Base-by-base conservation (phyloP, 306 rosid species). In the Pyrus pyrifolia region DNA sequence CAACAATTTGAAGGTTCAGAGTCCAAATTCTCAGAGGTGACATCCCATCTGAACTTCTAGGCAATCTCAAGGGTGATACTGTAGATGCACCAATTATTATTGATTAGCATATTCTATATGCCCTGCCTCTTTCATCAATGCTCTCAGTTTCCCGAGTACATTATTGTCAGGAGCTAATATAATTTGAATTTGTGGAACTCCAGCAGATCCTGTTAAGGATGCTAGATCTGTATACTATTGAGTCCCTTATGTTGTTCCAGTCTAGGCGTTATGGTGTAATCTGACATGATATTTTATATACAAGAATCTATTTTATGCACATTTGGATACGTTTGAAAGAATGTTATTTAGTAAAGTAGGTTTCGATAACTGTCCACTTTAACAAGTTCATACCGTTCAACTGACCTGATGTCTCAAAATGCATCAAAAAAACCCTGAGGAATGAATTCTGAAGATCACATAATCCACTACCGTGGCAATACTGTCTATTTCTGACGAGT, bases 21-120 rank as follows among this genome's bases (percentile, higher is more conserved):
- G 89, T 87, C 80, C 97, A 87, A 73, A 87, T 91, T 77, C 93
- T 91, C 73, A 81, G 88, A 84, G 92, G 97, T 11, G 90, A 88
- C 81, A 66, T 88, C 80, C 96, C 93, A 11, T 23, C 60, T 14
- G 70, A 79, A 31, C 27, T 84, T 65, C 80, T 44, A 25, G 71
- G 46, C 12, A 80, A 18, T 80, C 46, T 65, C 22, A 38, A 38
- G 6, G 89, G 88, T 66, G 81, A 73, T 71, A 38, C 55, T 64
- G 35, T 10, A 66, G 74, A 76, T 27, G 44, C 35, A 38, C 80
- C 92, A 12, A 72, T 91, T 67, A 25, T 86, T 65, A 57, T 86
- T 10, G 76, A 79, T 4, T 86, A 83, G 80, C 46, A 68, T 53
- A 46, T 30, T 49, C 12, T 18, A 15, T 31, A 35, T 35, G 64